Evolutionary conservation across 2,329 filamentous ascomycete species (phyloP).

Genomic region (Colletotrichum simmondsii): DNA sequence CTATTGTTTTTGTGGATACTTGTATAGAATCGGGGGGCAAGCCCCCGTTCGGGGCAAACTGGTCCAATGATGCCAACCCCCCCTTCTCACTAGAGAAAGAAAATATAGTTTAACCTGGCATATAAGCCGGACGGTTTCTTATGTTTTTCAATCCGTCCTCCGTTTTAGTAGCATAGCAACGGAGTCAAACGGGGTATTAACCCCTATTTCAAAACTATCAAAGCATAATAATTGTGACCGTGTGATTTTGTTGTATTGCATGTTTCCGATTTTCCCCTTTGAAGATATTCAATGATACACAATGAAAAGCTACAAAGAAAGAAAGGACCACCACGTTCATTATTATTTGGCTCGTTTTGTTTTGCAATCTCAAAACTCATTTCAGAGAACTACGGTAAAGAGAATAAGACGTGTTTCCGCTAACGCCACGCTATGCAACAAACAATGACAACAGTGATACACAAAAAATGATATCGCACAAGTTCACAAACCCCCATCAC

Average conservation of each 20-base stretch:
- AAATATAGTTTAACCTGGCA: background rate
- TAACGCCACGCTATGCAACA: constrained; percentile 31
- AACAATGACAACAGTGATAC: constrained; percentile 1
- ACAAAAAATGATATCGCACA: background rate
- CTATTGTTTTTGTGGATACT: constrained; percentile 13
- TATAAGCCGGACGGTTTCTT: background rate
- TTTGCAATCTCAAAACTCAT: background rate
- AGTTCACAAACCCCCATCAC: background rate
- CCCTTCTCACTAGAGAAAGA: background rate
- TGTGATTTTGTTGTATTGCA: background rate
- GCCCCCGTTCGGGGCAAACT: background rate
- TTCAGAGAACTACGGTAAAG: background rate
- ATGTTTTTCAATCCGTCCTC: background rate
- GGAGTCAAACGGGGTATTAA: background rate
- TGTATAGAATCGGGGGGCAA: background rate
- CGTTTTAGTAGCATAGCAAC: constrained; percentile 16
- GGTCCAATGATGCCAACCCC: background rate
- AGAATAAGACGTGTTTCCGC: background rate
- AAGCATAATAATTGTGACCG: too few relatives aligned
- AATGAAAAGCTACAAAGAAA: background rate
- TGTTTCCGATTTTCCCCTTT: background rate
- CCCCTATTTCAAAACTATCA: background rate
- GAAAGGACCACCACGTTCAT: background rate
- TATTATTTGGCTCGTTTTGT: background rate
- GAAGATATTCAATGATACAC: background rate